Evolutionary conservation across 257 asterid species (phyloP), one percentile per base, ranked within the genome.

Genomic region (Nicotiana obtusifolia): DNA sequence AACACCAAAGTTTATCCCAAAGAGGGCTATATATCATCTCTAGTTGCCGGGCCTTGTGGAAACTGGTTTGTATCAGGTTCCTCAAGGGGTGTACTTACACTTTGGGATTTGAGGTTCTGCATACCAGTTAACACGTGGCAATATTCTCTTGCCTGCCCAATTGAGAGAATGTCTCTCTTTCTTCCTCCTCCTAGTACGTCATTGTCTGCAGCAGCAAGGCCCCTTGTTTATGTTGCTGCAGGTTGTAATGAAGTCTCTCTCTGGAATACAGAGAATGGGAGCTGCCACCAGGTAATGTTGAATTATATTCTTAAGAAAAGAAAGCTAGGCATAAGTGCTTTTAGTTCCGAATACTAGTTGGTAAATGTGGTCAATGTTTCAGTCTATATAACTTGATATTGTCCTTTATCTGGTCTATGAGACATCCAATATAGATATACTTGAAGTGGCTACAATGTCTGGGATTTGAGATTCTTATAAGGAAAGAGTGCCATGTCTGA

Each of bases 41-140:
- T 96, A 85, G 98, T 93, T 59, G 97, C 94, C 61, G 98, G 91
- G 81, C 98, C 97, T 68, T 92, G 98, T 61, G 99, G 99, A 84
- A 94, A 96, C 85, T 96, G 99, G 99, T 96, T 96, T 85, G 97
- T 94, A 14, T 89, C 98, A 83, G 98, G 99, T 82, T 94, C 99
- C 61, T 96, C 99, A 35, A 93, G 98, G 88, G 98, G 99, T 41
- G 91, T 92, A 87, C 98, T 94, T 84, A 94, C 98, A 52, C 87
- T 96, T 85, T 96, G 99, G 99, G 99, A 96, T 89, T 90, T 96
- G 84, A 89, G 99, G 91, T 96, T 96, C 86, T 92, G 97, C 87
- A 89, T 96, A 81, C 99, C 99, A 68, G 98, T 96, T 81, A 93
- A 93, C 88, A 87, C 97, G 69, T 96, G 99, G 99, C 93, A 92